phyloP scores from a whole-genome alignment of 2,329 filamentous ascomycete species.

The Chrysoporthe cubensis region DNA sequence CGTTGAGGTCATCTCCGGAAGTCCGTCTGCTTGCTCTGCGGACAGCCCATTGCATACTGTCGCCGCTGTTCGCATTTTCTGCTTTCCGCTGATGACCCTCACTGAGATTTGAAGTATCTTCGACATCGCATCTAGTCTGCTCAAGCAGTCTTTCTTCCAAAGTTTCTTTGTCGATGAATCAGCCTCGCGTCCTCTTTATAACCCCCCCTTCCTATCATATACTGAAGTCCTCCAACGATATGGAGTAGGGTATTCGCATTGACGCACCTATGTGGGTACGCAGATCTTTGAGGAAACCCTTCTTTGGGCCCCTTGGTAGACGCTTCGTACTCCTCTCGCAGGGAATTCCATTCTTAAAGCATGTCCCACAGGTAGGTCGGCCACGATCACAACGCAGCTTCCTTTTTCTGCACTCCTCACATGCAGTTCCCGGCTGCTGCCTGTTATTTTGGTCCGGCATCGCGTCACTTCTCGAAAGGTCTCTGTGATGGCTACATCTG shows the following conservation, averaged over 20 bases:
- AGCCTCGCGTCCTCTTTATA: not conserved
- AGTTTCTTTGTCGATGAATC: not conserved
- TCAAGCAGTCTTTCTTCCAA: not conserved
- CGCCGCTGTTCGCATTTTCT: not conserved
- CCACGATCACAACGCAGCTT: slow-evolving; percentile 28
- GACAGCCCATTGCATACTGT: not conserved
- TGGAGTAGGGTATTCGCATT: not conserved
- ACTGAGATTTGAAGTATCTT: not conserved
- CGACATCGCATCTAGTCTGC: slow-evolving; percentile 5
- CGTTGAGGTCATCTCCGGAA: not conserved
- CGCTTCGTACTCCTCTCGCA: slow-evolving; percentile 21
- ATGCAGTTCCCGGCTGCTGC: slow-evolving; percentile 6
- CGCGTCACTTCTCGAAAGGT: not conserved
- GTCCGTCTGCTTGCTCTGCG: not conserved
- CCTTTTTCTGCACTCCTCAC: slow-evolving; percentile 20
- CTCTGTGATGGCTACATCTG: not conserved
- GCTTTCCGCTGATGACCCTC: not conserved
- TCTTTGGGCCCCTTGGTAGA: not conserved
- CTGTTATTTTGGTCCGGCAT: slow-evolving; percentile 3
- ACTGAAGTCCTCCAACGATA: not conserved
- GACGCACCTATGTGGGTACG: slow-evolving; percentile 34
- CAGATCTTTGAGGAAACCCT: slow-evolving; percentile 33
- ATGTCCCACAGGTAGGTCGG: slow-evolving; percentile 10
- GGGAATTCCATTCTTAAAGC: not conserved
- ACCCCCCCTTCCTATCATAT: not conserved